Evolutionary conservation across 1,284 basidiomycete species (phyloP), one percentile per base, ranked within the genome.

Genomic region (Retiboletus fuscus): DNA sequence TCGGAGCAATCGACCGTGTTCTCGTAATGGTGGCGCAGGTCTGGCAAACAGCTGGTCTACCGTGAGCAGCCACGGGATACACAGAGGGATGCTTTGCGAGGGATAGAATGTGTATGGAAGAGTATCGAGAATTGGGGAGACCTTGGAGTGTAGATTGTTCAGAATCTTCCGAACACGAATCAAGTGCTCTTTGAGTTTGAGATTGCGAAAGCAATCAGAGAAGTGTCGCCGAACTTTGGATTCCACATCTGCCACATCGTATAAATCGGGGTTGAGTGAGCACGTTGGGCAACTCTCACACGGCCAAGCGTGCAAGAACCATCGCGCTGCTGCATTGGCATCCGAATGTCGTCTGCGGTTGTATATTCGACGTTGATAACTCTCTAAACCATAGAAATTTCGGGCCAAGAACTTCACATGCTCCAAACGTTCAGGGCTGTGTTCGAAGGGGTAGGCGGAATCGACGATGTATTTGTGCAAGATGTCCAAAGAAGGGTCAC

Each of bases 231-330:
- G 22, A 12, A 71, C 26, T 2, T 57, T 39, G 26, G 61, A 12
- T 1, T 16, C 57, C 18, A 81, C 44, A 1, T 1, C 6, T 3
- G 53, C 1, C 22, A 73, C 44, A 13, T 72, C 3, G 13, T 81
- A 77, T 13, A 58, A 60, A 15, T 11, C 0, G 22, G 49, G 2
- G 41, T 44, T 10, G 34, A 80, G 69, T 11, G 60, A 61, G 51
- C 61, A 72, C 5, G 3, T 8, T 2, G 72, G 64, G 15, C 71
- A 64, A 5, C 46, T 66, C 49, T 70, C 67, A 46, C 71, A 74
- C 18, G 80, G 77, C 79, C 79, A 80, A 47, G 60, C 41, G 1
- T 44, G 22, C 13, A 72, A 22, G 11, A 77, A 16, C 12, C 4
- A 49, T 3, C 24, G 5, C 2, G 67, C 69, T 18, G 65, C 51